These are phyloP conservation scores for Plenodomus tracheiphilus DNA, from an alignment of 2,329 filamentous ascomycete genomes.

Conservation along the genomic window DNA sequence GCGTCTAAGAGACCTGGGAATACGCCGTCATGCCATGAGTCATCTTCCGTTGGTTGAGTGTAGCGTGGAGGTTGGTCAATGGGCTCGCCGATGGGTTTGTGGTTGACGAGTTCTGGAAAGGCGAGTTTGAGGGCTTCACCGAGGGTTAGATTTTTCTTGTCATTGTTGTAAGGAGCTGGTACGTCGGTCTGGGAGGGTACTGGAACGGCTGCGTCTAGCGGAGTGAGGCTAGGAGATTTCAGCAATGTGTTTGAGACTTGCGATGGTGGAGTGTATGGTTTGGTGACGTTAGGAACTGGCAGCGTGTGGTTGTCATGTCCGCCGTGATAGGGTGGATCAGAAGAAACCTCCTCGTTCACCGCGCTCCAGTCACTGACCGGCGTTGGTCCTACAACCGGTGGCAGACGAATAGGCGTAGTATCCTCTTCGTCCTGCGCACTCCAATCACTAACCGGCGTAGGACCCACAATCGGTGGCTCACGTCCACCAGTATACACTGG, in stretches of 20 bases:
- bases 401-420: too few relatives aligned
- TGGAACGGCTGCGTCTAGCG: neutral
- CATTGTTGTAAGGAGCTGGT: neutral
- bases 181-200: neutral
- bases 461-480: neutral
- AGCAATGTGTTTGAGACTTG: neutral
- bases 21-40: slow-evolving; percentile 2
- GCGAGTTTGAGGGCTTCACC: neutral
- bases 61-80: neutral
- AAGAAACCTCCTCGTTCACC: too few relatives aligned
- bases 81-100: neutral
- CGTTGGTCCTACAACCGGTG: too few relatives aligned
- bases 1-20: neutral
- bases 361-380: too few relatives aligned
- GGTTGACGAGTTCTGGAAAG: neutral
- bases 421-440: neutral
- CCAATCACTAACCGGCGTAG: neutral
- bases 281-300: neutral
- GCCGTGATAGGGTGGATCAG: too few relatives aligned
- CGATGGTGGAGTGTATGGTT: too few relatives aligned
- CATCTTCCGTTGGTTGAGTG: neutral
- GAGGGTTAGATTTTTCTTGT: neutral
- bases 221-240: neutral
- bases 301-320: neutral
- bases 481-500: neutral